Evolutionary conservation across 176 grass and related monocot species (phyloP).

Genomic region (Poa annua): DNA sequence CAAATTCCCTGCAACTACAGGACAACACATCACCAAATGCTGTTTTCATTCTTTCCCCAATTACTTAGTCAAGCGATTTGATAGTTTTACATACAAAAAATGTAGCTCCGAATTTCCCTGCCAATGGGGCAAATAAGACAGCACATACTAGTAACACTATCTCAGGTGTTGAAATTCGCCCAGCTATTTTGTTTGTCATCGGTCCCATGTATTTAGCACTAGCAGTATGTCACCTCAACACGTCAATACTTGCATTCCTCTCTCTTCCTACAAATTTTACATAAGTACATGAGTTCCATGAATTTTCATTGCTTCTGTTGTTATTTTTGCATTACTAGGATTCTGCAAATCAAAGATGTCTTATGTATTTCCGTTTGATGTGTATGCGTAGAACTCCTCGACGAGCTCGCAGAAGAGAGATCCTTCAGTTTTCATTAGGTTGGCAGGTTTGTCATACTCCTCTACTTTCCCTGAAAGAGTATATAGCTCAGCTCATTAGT

Average conservation of each 20-base stretch:
- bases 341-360: background rate
- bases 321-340: background rate
- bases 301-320: background rate
- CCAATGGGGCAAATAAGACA: no score
- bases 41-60: background rate
- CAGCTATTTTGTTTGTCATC: no score
- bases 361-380: constrained; percentile 44
- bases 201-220: background rate
- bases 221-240: background rate
- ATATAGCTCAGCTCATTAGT: background rate
- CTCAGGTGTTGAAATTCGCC: no score
- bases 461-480: constrained; percentile 58
- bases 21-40: background rate
- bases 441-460: constrained; percentile 75
- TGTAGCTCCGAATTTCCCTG: no score
- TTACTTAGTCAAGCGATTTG: background rate
- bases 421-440: constrained; percentile 75
- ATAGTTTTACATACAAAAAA: no score
- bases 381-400: constrained; percentile 81
- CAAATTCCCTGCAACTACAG: background rate
- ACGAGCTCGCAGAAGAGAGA: constrained; percentile 66
- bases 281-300: background rate
- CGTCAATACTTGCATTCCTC: background rate
- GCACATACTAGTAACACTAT: no score
- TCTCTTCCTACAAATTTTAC: no score